Base-by-base conservation (phyloP, 2,329 filamentous ascomycete genomes). In the Fulvia fulva region DNA sequence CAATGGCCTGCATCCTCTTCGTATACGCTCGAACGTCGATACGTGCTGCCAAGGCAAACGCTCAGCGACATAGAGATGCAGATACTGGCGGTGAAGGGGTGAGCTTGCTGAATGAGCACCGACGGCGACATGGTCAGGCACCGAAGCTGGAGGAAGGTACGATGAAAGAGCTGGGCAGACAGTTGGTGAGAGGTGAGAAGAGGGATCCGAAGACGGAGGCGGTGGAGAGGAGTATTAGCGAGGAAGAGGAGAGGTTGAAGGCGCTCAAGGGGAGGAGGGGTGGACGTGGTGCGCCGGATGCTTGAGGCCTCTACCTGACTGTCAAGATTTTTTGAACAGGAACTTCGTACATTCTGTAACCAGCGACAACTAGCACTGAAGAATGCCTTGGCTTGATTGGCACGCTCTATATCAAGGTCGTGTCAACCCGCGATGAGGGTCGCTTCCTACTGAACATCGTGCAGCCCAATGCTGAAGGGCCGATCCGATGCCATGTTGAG, bases 1-100 rank as follows among this genome's bases (percentile, higher is more conserved):
- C 81, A 14, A 86, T 87, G 83, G 84, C 83, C 16, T 72, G 80
- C 51, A 68, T 87, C 22, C 78, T 86, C 30, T 83, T 82, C 71
- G 74, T 81, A 32, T 89, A 89, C 73, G 78, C 85, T 26, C 76
- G 86, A 52, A 86, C 81, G 8, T 86, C 83, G 23, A 89, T 89
- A 61, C 78, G 81, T 60, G 82, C 85, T 23, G 87, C 87, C 2
- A 87, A 87, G 65, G 77, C 81, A 49, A 87, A 88, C 63, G 86
- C 86, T 0, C 79, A 84, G 64, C 75, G 77, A 61, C 81, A 84
- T 54, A 76, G 84, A 50, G 80, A 84, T 64, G 81, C 80, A 41
- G 81, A 84, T 60, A 81, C 80, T 26, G 83, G 64, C 2, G 53
- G 81, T 76, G 73, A 81, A 77, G 62, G 79, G 68, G 67, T 83